Conservation (phyloP, 2,329 filamentous ascomycete species). For the Leptodontidium sp. region DNA sequence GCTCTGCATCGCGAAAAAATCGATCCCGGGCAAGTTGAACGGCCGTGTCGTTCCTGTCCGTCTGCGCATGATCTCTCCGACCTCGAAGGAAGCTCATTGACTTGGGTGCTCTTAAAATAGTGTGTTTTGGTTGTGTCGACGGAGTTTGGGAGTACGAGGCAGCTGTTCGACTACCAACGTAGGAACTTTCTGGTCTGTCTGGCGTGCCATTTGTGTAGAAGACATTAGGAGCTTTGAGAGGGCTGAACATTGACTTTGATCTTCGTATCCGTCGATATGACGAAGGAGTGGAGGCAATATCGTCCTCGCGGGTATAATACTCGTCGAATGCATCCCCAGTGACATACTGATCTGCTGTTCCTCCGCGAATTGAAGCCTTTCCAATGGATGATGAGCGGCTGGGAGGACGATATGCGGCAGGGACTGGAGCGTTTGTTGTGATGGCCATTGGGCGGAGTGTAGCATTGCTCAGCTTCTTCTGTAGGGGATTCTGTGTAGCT, state of each 20-base stretch:
- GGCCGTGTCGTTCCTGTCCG: slow-evolving; percentile 47
- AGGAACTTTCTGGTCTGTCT: slow-evolving; percentile 30
- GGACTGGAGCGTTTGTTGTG: slow-evolving; percentile 42
- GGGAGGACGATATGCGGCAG: slow-evolving; percentile 43
- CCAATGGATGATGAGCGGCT: slow-evolving; percentile 46
- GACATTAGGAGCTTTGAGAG: slow-evolving; percentile 38
- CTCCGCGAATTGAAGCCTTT: slow-evolving; percentile 39
- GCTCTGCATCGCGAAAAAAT: slow-evolving; percentile 48
- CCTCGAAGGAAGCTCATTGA: slow-evolving; percentile 63
- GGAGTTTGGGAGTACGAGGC: slow-evolving; percentile 33
- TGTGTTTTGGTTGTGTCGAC: slow-evolving; percentile 39
- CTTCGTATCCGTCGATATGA: slow-evolving; percentile 61
- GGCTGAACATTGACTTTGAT: slow-evolving; percentile 62
- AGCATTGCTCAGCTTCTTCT: slow-evolving; percentile 33
- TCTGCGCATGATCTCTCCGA: slow-evolving; percentile 37
- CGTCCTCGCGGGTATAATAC: slow-evolving; percentile 58
- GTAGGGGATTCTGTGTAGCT: slow-evolving; percentile 31
- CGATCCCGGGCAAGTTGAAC: slow-evolving; percentile 50
- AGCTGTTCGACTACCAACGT: slow-evolving; percentile 22
- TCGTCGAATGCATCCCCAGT: slow-evolving; percentile 51
- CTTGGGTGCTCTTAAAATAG: slow-evolving; percentile 55
- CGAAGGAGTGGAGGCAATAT: slow-evolving; percentile 56
- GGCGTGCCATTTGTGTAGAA: slow-evolving; percentile 45
- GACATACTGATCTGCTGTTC: slow-evolving; percentile 47
- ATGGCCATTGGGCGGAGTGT: slow-evolving; percentile 41